These are phyloP conservation scores for Colletotrichum navitas DNA, from an alignment of 2,329 filamentous ascomycete genomes.

Conservation along the genomic window DNA sequence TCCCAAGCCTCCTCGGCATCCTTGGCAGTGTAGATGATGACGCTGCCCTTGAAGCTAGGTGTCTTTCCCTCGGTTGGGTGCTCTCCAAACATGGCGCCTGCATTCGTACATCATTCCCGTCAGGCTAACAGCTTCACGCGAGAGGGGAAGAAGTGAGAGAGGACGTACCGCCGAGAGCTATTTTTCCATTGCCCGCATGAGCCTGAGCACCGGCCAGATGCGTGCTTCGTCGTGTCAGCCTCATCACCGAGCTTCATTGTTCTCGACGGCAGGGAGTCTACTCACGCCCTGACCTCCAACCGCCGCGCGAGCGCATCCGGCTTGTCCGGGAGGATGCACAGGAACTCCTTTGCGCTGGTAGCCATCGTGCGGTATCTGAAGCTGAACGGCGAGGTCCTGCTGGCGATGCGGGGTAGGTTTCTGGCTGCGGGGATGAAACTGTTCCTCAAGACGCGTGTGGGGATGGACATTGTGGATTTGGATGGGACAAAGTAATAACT, in stretches of 20 bases:
- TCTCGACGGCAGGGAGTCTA: neutral
- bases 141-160: neutral
- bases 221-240: conserved; percentile 4
- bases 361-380: conserved; percentile 31
- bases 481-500: neutral
- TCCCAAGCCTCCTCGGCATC: conserved; percentile 41
- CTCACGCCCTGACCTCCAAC: conserved; percentile 34
- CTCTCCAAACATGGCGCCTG: conserved; percentile 37
- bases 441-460: conserved; percentile 20
- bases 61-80: conserved; percentile 28
- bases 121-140: neutral
- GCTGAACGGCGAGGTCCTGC: conserved; percentile 6
- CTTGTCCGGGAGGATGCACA: conserved; percentile 42
- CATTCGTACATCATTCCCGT: neutral
- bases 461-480: conserved; percentile 28
- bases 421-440: conserved; percentile 27
- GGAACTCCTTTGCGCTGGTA: conserved; percentile 34
- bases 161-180: conserved; percentile 41
- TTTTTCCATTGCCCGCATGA: conserved; percentile 40
- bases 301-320: conserved; percentile 34
- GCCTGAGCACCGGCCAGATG: conserved; percentile 41
- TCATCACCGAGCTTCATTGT: neutral
- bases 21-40: conserved; percentile 29
- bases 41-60: conserved; percentile 33
- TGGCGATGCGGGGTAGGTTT: neutral